Percentiles rank a stretch among this genome's conserved stretches.
Evolutionary conservation across 2,329 filamentous ascomycete species (phyloP).

Genomic region (Fonsecaea monophora): DNA sequence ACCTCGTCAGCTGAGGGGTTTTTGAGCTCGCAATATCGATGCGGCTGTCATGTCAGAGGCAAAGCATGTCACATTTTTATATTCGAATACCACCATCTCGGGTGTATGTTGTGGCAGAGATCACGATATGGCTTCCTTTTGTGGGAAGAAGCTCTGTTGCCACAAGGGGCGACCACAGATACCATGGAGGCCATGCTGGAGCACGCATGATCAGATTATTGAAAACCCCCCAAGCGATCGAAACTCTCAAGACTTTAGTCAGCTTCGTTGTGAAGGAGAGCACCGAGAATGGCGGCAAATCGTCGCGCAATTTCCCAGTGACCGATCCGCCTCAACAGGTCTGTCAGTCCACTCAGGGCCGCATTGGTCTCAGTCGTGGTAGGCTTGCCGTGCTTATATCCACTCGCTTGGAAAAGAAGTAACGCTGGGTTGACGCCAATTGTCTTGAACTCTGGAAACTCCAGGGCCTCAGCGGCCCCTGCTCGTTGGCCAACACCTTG

Average conservation of each 20-base stretch:
- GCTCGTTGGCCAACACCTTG: conserved; percentile 21
- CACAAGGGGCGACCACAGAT: not conserved
- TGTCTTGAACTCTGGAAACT: conserved; percentile 42
- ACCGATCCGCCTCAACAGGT: conserved; percentile 41
- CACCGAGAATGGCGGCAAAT: conserved; percentile 41
- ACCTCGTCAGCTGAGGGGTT: not conserved
- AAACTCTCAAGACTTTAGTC: conserved; percentile 3
- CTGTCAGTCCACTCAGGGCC: conserved; percentile 40
- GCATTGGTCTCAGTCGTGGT: conserved; percentile 40
- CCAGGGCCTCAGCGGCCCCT: conserved; percentile 30
- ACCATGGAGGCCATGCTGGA: not conserved
- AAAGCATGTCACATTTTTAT: not conserved
- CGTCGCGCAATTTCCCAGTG: conserved; percentile 43
- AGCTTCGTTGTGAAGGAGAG: conserved; percentile 33
- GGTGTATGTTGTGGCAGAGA: not conserved
- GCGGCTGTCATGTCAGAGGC: not conserved
- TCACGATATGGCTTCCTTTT: not conserved
- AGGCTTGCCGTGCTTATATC: conserved; percentile 35
- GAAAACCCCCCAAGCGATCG: not conserved
- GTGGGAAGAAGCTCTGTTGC: not conserved
- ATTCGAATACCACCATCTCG: not conserved
- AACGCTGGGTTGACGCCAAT: conserved; percentile 36
- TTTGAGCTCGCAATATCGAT: not conserved
- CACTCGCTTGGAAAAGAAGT: conserved; percentile 36
- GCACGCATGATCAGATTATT: not conserved